Conservation (phyloP, 2,329 filamentous ascomycete species). For the Botrytis fragariae region DNA sequence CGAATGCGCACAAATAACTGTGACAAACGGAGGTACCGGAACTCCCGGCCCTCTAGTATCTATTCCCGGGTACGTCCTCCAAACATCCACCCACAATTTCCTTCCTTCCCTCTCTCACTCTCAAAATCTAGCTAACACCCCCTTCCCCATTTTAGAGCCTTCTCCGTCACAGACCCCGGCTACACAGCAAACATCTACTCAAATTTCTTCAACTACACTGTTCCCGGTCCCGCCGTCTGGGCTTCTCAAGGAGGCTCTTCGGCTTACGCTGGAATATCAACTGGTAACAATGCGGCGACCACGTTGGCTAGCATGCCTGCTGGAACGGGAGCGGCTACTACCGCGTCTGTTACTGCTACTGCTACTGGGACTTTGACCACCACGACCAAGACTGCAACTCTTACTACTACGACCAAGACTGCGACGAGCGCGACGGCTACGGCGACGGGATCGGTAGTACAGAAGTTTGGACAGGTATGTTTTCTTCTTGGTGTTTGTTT, state of each 20-base stretch:
- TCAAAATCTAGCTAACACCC: constrained; percentile 20
- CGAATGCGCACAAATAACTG: constrained; percentile 35
- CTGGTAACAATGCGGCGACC: neutral
- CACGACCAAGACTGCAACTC: neutral
- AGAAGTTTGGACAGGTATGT: constrained; percentile 26
- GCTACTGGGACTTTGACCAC: neutral
- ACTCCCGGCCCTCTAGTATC: constrained; percentile 33
- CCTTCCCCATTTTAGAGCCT: neutral
- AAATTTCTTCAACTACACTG: constrained; percentile 35
- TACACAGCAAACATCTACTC: constrained; percentile 35
- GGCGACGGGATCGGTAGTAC: neutral
- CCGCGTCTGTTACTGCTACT: neutral
- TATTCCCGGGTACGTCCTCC: constrained; percentile 30
- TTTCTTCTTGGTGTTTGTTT: neutral
- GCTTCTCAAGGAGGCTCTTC: constrained; percentile 22
- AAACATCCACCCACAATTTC: neutral
- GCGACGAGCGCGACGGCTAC: neutral
- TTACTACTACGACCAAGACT: neutral
- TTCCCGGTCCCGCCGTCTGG: constrained; percentile 35
- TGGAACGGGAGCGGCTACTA: neutral
- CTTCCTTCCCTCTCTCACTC: neutral
- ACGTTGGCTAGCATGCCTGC: constrained; percentile 3
- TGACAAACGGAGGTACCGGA: constrained; percentile 34
- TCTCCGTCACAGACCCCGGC: constrained; percentile 17
- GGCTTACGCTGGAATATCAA: neutral